Conservation (phyloP, 768 basidiomycete species). For the Lactarius hatsudake region DNA sequence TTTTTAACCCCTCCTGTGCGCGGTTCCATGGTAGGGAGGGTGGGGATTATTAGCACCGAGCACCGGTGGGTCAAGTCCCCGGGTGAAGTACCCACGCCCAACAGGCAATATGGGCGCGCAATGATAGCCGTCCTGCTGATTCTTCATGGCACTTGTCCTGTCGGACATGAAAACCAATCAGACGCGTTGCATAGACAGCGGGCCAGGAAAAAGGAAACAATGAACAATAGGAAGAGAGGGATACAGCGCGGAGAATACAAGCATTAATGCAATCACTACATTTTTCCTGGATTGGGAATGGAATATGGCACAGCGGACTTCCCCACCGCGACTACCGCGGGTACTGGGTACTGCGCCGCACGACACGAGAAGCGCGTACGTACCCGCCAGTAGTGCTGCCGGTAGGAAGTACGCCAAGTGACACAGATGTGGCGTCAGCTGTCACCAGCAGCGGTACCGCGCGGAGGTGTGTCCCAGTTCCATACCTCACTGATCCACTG, state of each 20-base stretch:
- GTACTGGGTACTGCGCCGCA: neutral
- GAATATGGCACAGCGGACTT: neutral
- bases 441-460: neutral
- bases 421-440: neutral
- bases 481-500: conserved; percentile 78
- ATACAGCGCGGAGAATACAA: conserved; percentile 7
- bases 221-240: neutral
- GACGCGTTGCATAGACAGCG: neutral
- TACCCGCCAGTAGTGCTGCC: neutral
- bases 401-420: neutral
- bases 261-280: neutral
- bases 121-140: neutral
- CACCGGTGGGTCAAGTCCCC: neutral
- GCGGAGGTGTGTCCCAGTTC: conserved; percentile 49
- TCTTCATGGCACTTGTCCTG: neutral
- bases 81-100: neutral
- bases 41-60: neutral
- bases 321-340: neutral
- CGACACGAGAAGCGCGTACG: neutral
- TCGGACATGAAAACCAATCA: neutral
- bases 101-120: neutral
- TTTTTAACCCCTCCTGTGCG: neutral
- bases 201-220: neutral
- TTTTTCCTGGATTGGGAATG: neutral
- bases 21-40: neutral